These are phyloP conservation scores for Spongospora subterranea DNA, from an alignment of 208 protist species.

Conservation along the genomic window DNA sequence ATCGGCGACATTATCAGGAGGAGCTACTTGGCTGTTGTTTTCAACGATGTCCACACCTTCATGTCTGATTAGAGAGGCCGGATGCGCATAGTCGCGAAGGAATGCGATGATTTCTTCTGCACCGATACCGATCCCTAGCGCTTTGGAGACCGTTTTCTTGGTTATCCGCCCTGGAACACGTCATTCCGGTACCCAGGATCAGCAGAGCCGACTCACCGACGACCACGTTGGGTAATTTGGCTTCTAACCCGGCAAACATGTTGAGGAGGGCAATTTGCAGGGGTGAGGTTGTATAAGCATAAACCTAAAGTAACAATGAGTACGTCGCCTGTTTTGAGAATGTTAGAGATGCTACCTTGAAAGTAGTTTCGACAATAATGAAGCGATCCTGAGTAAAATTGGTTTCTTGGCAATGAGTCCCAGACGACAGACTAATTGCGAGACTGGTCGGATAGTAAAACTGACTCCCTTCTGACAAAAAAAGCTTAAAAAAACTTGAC, in stretches of 20 bases:
- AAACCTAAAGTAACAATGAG: neutral
- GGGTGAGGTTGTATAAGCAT: constrained; percentile 40
- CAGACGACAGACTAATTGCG: constrained; percentile 34
- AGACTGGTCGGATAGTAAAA: constrained; percentile 17
- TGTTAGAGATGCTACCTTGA: neutral
- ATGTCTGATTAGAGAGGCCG: neutral
- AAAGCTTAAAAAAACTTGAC: neutral
- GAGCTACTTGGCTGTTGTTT: neutral
- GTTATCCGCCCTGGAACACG: neutral
- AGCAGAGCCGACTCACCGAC: neutral
- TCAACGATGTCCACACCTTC: neutral
- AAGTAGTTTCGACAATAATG: constrained; percentile 51
- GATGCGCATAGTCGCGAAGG: constrained; percentile 32
- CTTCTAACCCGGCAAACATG: constrained; percentile 53
- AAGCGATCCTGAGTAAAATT: neutral
- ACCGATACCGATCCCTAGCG: constrained; percentile 39
- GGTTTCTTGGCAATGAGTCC: neutral
- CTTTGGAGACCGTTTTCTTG: constrained; percentile 16
- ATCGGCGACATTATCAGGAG: constrained; percentile 40
- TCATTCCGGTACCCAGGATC: neutral
- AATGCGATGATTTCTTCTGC: constrained; percentile 54
- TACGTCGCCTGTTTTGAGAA: neutral
- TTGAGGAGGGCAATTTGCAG: constrained; percentile 25
- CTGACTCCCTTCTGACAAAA: neutral
- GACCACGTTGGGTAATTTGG: neutral